Evolutionary conservation across 2,329 filamentous ascomycete species (phyloP).

Genomic region (Epichloe sibirici): DNA sequence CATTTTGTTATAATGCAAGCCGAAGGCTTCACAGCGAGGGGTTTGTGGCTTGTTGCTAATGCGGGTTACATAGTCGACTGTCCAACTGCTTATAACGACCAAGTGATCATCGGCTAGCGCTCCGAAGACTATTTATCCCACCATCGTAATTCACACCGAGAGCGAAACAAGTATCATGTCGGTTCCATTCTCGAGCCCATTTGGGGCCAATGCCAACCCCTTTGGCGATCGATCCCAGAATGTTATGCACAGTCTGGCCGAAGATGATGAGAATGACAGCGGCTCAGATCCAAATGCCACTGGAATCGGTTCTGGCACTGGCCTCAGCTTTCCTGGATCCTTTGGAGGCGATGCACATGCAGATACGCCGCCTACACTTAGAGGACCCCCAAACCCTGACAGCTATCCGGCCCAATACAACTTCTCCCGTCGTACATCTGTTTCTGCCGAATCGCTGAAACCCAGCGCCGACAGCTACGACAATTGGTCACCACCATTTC

Average conservation of each 20-base stretch:
- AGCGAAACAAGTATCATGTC: slow-evolving; percentile 41
- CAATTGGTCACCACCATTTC: slow-evolving; percentile 80
- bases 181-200: slow-evolving; percentile 64
- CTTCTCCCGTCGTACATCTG: slow-evolving; percentile 82
- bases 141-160: not conserved
- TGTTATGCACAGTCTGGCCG: slow-evolving; percentile 47
- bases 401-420: slow-evolving; percentile 89
- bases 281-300: slow-evolving; percentile 45
- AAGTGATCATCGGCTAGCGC: not conserved
- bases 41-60: not conserved
- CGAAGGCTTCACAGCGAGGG: not conserved
- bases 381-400: slow-evolving; percentile 45
- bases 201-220: slow-evolving; percentile 57
- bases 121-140: no score
- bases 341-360: slow-evolving; percentile 40
- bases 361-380: slow-evolving; percentile 33
- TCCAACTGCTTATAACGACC: not conserved
- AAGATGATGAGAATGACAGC: slow-evolving; percentile 71
- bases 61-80: not conserved
- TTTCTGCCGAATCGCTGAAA: slow-evolving; percentile 92
- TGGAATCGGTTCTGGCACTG: slow-evolving; percentile 30
- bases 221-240: slow-evolving; percentile 42
- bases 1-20: not conserved
- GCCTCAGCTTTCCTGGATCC: slow-evolving; percentile 34
- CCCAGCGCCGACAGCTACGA: slow-evolving; percentile 72